Evolutionary conservation across 805 yeast genomes (phyloP), one percentile per base, ranked within the genome.

Genomic region (Maudiozyma pseudohumilis): DNA sequence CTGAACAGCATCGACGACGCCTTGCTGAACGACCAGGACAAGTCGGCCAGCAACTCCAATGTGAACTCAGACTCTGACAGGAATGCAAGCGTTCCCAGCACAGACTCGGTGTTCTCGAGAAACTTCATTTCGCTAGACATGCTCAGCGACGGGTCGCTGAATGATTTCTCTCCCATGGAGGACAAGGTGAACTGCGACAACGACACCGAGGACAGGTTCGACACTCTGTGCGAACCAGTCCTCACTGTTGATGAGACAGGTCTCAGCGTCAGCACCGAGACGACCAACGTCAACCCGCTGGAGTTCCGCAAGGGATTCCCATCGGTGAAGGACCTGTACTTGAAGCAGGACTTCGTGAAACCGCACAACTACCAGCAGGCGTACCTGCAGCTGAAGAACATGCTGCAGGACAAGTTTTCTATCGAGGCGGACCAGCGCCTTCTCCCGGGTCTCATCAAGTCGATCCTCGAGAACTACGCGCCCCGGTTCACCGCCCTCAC

Each of bases 401-500:
- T 42, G 21, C 33, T 53, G 11, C 38, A 43, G n/a, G 32, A 35
- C 5, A 46, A 45, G 36, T 50, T 47, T 29, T 19, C 18, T 8
- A 10, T 7, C 8, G 34, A 20, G 11, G 12, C 29, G 8, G 34
- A 29, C 21, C 29, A 35, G 13, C 29, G 11, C 6, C 21, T 29
- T 15, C 25, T 35, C 17, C 34, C 30, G 9, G 25, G 18, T 9
- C 19, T 35, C n/a, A 29, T 35, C 3, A 35, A 35, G 19, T 29
- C 34, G 8, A 30, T 30, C 5, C 13, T 35, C 16, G 29, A 56
- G 2, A 63, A 61, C 17, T 80, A 78, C 51, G 64, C 89, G 38
- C 89, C 92, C 10, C 75, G 84, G 11, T 83, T 83, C 49, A 80
- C 80, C 15, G 75, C 86, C 16, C 79, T 87, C 1, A 82, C 86